These are phyloP conservation scores for Phytophthora pseudosyringae DNA, from an alignment of 352 stramenopile genomes.

Conservation along the genomic window DNA sequence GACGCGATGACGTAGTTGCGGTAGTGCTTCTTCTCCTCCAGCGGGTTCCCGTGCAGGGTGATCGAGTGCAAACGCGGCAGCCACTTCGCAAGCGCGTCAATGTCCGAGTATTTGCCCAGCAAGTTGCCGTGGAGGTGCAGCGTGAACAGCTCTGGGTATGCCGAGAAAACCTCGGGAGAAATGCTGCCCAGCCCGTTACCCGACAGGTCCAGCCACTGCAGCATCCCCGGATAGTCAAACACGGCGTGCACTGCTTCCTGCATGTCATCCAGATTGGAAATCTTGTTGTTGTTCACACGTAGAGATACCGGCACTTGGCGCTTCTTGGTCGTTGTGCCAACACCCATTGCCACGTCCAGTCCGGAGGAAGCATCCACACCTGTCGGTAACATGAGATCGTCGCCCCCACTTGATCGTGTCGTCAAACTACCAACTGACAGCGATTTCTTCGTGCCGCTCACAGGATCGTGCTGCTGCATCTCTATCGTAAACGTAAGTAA, in stretches of 20 bases:
- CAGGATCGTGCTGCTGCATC: slow-evolving; percentile 65
- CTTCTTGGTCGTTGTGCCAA: slow-evolving; percentile 12
- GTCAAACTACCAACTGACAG: slow-evolving; percentile 1
- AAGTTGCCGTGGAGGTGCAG: slow-evolving; percentile 81
- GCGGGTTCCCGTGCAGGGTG: slow-evolving; percentile 81
- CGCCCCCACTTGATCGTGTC: neutral
- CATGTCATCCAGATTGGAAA: slow-evolving; percentile 58
- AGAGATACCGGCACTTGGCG: slow-evolving; percentile 44
- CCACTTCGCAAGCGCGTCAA: slow-evolving; percentile 54
- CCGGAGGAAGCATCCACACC: neutral
- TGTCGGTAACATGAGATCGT: slow-evolving; percentile 6
- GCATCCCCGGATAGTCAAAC: slow-evolving; percentile 50
- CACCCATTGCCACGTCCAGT: neutral
- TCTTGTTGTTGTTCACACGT: slow-evolving; percentile 74
- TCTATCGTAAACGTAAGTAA: slow-evolving; percentile 33
- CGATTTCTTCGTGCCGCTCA: slow-evolving; percentile 60
- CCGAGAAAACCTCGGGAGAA: slow-evolving; percentile 41
- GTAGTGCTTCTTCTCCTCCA: slow-evolving; percentile 91
- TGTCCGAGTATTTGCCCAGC: slow-evolving; percentile 66
- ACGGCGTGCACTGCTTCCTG: slow-evolving; percentile 53
- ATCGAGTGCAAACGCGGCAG: slow-evolving; percentile 68
- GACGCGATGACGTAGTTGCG: slow-evolving; percentile 80
- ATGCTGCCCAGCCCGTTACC: slow-evolving; percentile 56
- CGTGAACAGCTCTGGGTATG: slow-evolving; percentile 62
- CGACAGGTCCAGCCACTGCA: slow-evolving; percentile 77